Base-by-base conservation (phyloP, 768 basidiomycete species). In the Floccularia luteovirens region DNA sequence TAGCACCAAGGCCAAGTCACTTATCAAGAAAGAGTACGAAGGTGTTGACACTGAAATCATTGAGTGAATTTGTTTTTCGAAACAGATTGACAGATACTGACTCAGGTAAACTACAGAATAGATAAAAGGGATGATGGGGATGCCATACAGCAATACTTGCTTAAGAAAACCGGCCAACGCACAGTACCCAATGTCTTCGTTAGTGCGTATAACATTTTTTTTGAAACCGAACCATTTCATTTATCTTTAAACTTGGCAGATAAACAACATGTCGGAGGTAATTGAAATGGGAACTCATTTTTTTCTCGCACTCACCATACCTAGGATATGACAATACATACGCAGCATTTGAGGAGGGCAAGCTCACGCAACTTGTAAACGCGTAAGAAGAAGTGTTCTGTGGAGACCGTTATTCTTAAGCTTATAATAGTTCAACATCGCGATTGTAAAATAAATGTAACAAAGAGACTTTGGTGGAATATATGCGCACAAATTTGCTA, bases 141-240 rank as follows among this genome's bases (percentile, higher is more conserved):
- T 13, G 76, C 52, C 0, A 85, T 90, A 41, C 88, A 90, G 53
- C 50, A 59, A 16, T 89, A 88, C 49, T 66, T 91, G 3, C 16
- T 8, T 2, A 40, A 71, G 48, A 82, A 77, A 70, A 84, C 83
- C 0, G 69, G 69, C 0, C 87, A 83, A 48, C 57, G 73, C 16
- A 82, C 81, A 8, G 88, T 90, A 4, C 88, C 88, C 22, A 84
- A 78, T 52, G 69, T 86, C 43, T 90, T 86, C 63, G 71, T 90
- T 53, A 72, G 83, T 86, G 44, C 69, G 69, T 64, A 37, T 6
- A 4, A 20, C 11, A 19, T 11, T 20, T 27, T 23, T 24, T n/a
- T 24, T 5, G 11, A 21, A 27, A 13, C 5, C 36, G 24, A n/a
- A 30, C 43, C 3, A n/a, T 11, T 12, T 16, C 17, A 13, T 31